Evolutionary conservation across 805 yeast genomes (phyloP).

Genomic region (Myxozyma melibiosi): DNA sequence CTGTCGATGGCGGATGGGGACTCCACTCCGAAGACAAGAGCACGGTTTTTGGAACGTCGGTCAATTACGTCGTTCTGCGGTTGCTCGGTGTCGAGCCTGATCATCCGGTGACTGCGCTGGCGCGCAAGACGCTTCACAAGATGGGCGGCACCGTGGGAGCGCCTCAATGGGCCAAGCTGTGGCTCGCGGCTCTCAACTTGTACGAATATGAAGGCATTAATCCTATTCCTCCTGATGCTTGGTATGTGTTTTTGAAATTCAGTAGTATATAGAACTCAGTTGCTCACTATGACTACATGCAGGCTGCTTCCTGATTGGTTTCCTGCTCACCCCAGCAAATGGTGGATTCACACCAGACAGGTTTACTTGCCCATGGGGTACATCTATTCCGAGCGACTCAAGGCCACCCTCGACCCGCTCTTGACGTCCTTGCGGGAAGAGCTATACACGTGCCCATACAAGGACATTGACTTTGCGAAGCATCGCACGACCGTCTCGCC

Average conservation of each 20-base stretch:
- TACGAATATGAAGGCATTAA: conserved; percentile 97
- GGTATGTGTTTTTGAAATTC: conserved; percentile 49
- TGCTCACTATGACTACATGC: background rate
- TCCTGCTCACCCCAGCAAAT: conserved; percentile 90
- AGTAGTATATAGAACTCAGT: background rate
- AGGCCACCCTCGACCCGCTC: conserved; percentile 65
- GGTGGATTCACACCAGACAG: conserved; percentile 99
- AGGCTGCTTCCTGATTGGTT: conserved; percentile 68
- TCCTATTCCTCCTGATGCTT: conserved; percentile 96
- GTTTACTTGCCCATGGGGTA: conserved; percentile 88
- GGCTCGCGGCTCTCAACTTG: conserved; percentile 77
- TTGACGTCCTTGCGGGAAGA: conserved; percentile 70
- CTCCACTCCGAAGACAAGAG: conserved; percentile 88
- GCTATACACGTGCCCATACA: conserved; percentile 69
- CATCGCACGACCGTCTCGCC: conserved; percentile 88
- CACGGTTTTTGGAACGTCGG: conserved; percentile 91
- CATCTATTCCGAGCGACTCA: conserved; percentile 55
- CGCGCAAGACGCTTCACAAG: conserved; percentile 65
- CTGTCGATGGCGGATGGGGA: conserved; percentile 99
- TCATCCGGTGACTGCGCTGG: conserved; percentile 78
- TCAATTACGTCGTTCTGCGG: conserved; percentile 82
- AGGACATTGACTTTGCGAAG: conserved; percentile 62
- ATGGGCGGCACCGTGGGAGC: conserved; percentile 87
- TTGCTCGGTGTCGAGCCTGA: conserved; percentile 71
- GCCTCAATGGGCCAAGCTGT: conserved; percentile 98